Percentiles rank a stretch among this genome's conserved stretches.
These are phyloP conservation scores for Adansonia rubrostipa DNA, from an alignment of 441 rosid genomes.

Conservation along the genomic window DNA sequence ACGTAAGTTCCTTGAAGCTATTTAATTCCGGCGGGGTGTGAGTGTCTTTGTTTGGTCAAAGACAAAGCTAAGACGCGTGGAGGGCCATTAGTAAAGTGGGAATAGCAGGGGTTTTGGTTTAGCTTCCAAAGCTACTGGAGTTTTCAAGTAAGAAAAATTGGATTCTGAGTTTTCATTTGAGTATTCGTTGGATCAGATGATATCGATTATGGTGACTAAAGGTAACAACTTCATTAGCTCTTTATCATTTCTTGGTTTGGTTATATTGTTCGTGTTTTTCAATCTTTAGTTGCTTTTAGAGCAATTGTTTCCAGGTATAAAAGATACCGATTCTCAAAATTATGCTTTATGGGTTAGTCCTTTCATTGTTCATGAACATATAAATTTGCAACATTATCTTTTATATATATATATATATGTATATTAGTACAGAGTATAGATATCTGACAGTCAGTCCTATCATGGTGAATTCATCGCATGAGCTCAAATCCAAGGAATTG, in stretches of 20 bases:
- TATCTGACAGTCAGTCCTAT: not conserved
- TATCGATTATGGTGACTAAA: conserved; percentile 78
- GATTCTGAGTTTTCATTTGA: conserved; percentile 89
- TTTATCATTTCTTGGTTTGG: not conserved
- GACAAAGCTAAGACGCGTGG: not conserved
- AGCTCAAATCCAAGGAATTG: conserved; percentile 49
- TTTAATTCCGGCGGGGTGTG: too few species aligned
- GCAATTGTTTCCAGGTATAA: not conserved
- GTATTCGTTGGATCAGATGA: conserved; percentile 85
- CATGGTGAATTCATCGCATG: not conserved
- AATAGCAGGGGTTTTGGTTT: conserved; percentile 59
- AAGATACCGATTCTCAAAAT: not conserved
- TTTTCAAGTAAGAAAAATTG: conserved; percentile 81
- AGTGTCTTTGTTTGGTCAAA: too few species aligned
- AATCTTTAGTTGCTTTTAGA: not conserved
- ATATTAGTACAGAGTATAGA: not conserved
- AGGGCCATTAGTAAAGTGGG: conserved; percentile 74
- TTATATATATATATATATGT: too few species aligned
- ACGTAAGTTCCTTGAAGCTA: not conserved
- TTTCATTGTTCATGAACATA: not conserved
- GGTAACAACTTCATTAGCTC: conserved; percentile 41
- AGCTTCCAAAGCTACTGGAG: conserved; percentile 92
- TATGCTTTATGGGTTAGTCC: not conserved
- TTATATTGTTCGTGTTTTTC: not conserved
- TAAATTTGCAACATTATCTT: not conserved